These are phyloP conservation scores for Plantago major DNA, from an alignment of 257 asterid genomes.

Conservation along the genomic window DNA sequence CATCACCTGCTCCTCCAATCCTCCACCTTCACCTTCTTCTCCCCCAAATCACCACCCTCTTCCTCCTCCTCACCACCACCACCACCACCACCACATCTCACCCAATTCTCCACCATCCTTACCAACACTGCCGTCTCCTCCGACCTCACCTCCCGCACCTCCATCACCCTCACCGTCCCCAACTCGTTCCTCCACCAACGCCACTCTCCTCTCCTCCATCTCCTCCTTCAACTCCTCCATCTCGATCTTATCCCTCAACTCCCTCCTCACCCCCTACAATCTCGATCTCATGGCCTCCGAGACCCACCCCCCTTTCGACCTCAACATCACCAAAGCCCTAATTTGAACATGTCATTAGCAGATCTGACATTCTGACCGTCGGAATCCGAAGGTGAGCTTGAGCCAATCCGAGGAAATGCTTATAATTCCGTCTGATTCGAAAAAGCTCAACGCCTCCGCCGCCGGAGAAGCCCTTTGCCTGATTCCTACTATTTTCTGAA, in stretches of 20 bases:
- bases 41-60: constrained; percentile 35
- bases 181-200: constrained; percentile 59
- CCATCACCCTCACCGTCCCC: constrained; percentile 70
- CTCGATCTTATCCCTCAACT: constrained; percentile 47
- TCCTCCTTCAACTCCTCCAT: constrained; percentile 46
- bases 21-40: too few species aligned
- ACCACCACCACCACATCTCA: constrained; percentile 49
- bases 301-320: constrained; percentile 67
- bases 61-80: constrained; percentile 25
- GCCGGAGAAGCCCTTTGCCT: too few species aligned
- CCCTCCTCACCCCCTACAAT: constrained; percentile 51
- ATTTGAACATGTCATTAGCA: too few species aligned
- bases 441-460: too few species aligned
- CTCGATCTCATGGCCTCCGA: constrained; percentile 79
- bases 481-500: too few species aligned
- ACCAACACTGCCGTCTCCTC: constrained; percentile 61
- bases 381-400: too few species aligned
- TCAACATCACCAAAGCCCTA: constrained; percentile 70
- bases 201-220: constrained; percentile 49
- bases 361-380: too few species aligned
- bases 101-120: constrained; percentile 57
- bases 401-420: too few species aligned
- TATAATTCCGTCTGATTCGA: too few species aligned
- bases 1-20: too few species aligned
- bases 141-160: constrained; percentile 53